These are phyloP conservation scores for Sphaerobolus stellatus DNA, from an alignment of 1,284 basidiomycete species.

Conservation along the genomic window DNA sequence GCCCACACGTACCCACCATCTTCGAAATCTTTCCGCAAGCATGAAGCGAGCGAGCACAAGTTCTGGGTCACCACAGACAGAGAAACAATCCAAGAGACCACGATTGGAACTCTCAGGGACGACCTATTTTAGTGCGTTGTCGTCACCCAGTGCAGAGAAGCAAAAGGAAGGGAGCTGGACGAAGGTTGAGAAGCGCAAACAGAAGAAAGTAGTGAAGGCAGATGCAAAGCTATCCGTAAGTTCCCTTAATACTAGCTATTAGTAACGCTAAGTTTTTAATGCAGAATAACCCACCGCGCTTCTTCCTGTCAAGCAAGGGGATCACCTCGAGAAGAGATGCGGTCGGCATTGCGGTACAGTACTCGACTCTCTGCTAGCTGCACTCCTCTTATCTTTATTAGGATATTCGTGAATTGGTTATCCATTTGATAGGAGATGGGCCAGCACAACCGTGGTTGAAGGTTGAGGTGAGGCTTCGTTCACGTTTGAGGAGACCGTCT, in stretches of 20 bases:
- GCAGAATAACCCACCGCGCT: slow-evolving; percentile 64
- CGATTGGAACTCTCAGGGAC: slow-evolving; percentile 1
- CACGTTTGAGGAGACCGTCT: slow-evolving; percentile 7
- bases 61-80: slow-evolving; percentile 7
- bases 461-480: slow-evolving; percentile 56
- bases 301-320: slow-evolving; percentile 76
- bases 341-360: slow-evolving; percentile 67
- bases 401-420: slow-evolving; percentile 82
- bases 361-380: slow-evolving; percentile 27
- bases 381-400: slow-evolving; percentile 37
- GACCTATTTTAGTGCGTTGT: background rate
- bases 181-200: slow-evolving; percentile 74
- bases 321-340: slow-evolving; percentile 70
- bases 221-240: slow-evolving; percentile 61
- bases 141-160: slow-evolving; percentile 10
- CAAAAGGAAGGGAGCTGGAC: slow-evolving; percentile 52
- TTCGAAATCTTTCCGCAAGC: no score
- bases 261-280: background rate
- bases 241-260: slow-evolving; percentile 20
- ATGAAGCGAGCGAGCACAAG: slow-evolving; percentile 10
- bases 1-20: no score
- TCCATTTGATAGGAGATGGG: slow-evolving; percentile 80
- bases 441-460: slow-evolving; percentile 81
- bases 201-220: slow-evolving; percentile 65
- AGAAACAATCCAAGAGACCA: slow-evolving; percentile 3